Evolutionary conservation across 306 rosid species (phyloP).

Genomic region (Cyamopsis tetragonoloba): DNA sequence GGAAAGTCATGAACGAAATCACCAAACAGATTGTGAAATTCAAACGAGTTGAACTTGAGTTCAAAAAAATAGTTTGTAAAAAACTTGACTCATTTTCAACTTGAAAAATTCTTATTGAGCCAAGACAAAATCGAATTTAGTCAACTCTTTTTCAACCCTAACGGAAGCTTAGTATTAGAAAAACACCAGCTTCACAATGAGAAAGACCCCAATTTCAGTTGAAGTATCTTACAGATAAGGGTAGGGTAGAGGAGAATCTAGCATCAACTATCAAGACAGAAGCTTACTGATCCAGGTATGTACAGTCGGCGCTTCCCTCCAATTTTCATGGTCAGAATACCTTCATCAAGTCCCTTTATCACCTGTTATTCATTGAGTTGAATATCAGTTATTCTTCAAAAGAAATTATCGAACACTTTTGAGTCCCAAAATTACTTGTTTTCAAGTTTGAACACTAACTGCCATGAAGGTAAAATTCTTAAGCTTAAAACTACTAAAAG

Average conservation of each 20-base stretch:
- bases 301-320: slow-evolving; percentile 92
- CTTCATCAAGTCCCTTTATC: slow-evolving; percentile 96
- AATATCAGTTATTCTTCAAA: slow-evolving; percentile 16
- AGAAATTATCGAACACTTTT: not conserved
- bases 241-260: not conserved
- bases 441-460: slow-evolving; percentile 7
- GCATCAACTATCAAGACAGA: slow-evolving; percentile 25
- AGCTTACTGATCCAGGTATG: slow-evolving; percentile 87
- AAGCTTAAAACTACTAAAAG: not conserved
- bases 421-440: not conserved
- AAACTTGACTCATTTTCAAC: no score
- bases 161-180: not conserved
- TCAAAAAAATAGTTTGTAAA: no score
- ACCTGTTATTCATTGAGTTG: slow-evolving; percentile 60
- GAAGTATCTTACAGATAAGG: not conserved
- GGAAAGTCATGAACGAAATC: no score
- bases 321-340: slow-evolving; percentile 74
- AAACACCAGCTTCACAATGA: not conserved
- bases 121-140: no score
- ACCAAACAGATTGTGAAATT: no score
- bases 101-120: no score
- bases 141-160: no score
- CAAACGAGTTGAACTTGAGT: no score
- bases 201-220: not conserved
- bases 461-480: not conserved